Percentiles rank a stretch among this genome's conserved stretches.
Conservation (phyloP, 140 eudicot species). For the Cichorium intybus region DNA sequence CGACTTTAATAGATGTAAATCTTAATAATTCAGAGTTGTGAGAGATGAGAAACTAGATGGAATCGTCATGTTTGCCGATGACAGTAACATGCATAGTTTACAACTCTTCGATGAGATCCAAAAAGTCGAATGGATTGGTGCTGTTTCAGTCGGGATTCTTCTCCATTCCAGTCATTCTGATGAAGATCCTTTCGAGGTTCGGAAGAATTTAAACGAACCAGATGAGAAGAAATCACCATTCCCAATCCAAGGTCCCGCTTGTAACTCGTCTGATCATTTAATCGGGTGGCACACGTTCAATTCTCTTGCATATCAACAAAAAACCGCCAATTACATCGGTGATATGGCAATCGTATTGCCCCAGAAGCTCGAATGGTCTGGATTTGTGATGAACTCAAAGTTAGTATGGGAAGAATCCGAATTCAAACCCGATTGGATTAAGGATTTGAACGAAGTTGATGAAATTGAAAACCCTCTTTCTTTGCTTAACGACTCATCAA, state of each 20-base stretch:
- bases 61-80: slow-evolving; percentile 85
- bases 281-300: slow-evolving; percentile 82
- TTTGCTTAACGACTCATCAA: slow-evolving; percentile 54
- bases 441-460: slow-evolving; percentile 45
- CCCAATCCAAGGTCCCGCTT: slow-evolving; percentile 89
- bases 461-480: slow-evolving; percentile 67
- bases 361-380: slow-evolving; percentile 80
- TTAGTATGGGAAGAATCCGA: slow-evolving; percentile 67
- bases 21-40: slow-evolving; percentile 47
- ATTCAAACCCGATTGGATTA: slow-evolving; percentile 69
- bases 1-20: slow-evolving; percentile 8
- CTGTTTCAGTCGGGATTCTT: slow-evolving; percentile 78
- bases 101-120: slow-evolving; percentile 88
- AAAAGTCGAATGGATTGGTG: slow-evolving; percentile 70
- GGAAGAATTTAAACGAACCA: slow-evolving; percentile 16
- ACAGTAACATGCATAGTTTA: slow-evolving; percentile 82
- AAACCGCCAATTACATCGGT: slow-evolving; percentile 65
- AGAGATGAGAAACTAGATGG: slow-evolving; percentile 76
- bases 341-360: slow-evolving; percentile 78
- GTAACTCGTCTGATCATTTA: slow-evolving; percentile 62
- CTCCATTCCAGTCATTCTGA: slow-evolving; percentile 53
- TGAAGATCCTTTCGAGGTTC: slow-evolving; percentile 28
- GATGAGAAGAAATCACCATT: slow-evolving; percentile 34
- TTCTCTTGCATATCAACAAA: slow-evolving; percentile 36
- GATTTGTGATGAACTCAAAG: slow-evolving; percentile 74